phyloP scores from a whole-genome alignment of 768 basidiomycete genomes.

The Chiua virens region DNA sequence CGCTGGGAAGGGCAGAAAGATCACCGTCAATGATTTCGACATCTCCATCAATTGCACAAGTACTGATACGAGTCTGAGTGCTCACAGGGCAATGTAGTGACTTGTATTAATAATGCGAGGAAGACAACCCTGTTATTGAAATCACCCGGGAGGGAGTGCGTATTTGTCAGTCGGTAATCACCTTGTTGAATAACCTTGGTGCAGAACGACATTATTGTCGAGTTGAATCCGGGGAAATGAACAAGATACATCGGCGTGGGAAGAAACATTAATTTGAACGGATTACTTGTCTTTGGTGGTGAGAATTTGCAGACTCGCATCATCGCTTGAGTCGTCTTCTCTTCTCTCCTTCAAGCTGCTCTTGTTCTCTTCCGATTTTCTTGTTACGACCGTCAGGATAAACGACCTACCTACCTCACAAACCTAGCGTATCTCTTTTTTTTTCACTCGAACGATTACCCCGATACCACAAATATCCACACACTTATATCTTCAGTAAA shows the following conservation, averaged over 20 bases:
- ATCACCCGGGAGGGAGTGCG: constrained; percentile 45
- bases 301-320: constrained; percentile 17
- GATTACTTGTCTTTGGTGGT: constrained; percentile 10
- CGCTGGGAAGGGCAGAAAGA: constrained; percentile 43
- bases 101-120: constrained; percentile 42
- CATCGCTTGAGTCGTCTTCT: constrained; percentile 13
- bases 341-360: constrained; percentile 1
- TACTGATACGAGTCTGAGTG: background rate
- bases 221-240: constrained; percentile 29
- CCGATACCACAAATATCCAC: constrained; percentile 27
- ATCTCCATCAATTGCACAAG: too few relatives aligned
- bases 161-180: constrained; percentile 1
- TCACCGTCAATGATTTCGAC: too few relatives aligned
- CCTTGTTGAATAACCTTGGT: background rate
- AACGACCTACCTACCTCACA: constrained; percentile 11
- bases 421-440: constrained; percentile 4
- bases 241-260: constrained; percentile 25
- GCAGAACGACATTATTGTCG: constrained; percentile 52
- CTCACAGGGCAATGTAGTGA: constrained; percentile 42
- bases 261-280: constrained; percentile 21
- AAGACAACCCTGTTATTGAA: constrained; percentile 50
- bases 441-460: constrained; percentile 17
- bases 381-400: constrained; percentile 29
- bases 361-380: constrained; percentile 11
- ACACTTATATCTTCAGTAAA: constrained; percentile 4